A percentile compares a stretch with the other conserved stretches of the same genome.
phyloP scores from a whole-genome alignment of 371 early-diverging fungal genomes.

The Mortierella sp. region DNA sequence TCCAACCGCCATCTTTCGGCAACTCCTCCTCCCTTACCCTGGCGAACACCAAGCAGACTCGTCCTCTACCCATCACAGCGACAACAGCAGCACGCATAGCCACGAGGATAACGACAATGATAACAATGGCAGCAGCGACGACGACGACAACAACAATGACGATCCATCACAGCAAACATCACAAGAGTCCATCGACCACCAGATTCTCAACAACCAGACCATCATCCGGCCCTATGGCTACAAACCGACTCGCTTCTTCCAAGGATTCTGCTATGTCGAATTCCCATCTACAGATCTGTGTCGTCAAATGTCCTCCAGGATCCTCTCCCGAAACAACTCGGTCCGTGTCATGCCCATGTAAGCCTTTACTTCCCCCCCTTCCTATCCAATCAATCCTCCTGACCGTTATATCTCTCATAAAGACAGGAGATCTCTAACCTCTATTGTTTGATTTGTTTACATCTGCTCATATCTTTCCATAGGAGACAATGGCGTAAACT shows the following conservation, averaged over 20 bases:
- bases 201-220: conserved; percentile 31
- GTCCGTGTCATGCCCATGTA: conserved; percentile 59
- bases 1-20: conserved; percentile 34
- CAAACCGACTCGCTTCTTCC: conserved; percentile 50
- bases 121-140: neutral
- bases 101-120: neutral
- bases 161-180: neutral
- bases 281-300: conserved; percentile 33
- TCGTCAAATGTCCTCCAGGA: conserved; percentile 37
- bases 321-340: conserved; percentile 45
- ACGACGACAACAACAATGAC: neutral
- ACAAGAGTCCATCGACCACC: conserved; percentile 1
- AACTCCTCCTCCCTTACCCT: conserved; percentile 33
- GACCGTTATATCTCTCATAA: neutral
- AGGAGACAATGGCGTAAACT: conserved; percentile 57
- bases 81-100: no score
- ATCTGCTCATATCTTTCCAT: neutral
- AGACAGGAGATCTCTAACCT: neutral
- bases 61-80: neutral
- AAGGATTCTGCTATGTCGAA: conserved; percentile 55
- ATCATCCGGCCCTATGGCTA: conserved; percentile 49
- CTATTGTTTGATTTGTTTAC: no score
- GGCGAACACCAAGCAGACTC: neutral
- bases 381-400: neutral
- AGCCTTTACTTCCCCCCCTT: neutral